phyloP scores from a whole-genome alignment of 306 rosid species.

The Vachellia pachyceras region DNA sequence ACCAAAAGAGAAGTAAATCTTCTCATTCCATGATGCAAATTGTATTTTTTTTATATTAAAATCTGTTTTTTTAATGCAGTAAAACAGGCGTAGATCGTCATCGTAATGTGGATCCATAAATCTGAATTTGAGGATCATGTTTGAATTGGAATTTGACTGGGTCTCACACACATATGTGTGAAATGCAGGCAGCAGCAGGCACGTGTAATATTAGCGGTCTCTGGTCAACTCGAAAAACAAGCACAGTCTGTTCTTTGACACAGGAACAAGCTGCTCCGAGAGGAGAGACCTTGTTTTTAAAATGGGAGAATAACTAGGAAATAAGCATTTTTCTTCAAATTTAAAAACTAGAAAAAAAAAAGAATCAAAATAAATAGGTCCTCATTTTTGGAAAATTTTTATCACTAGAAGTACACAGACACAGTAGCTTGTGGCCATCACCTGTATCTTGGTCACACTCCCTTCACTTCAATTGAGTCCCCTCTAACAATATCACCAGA shows the following conservation, averaged over 20 bases:
- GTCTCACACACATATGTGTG: not conserved
- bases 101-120: not conserved
- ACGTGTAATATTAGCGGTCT: not conserved
- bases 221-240: slow-evolving; percentile 27
- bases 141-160: not conserved
- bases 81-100: not conserved
- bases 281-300: not conserved
- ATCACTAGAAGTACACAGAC: too few relatives aligned
- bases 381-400: too few relatives aligned
- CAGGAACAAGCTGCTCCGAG: not conserved
- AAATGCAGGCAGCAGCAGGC: not conserved
- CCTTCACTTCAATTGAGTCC: too few relatives aligned
- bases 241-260: too few relatives aligned
- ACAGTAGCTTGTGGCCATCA: too few relatives aligned
- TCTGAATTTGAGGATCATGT: not conserved
- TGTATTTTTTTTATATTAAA: not conserved
- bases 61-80: not conserved
- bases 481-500: too few relatives aligned
- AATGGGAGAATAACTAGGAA: not conserved
- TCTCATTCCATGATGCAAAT: not conserved
- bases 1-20: too few relatives aligned
- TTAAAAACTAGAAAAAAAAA: not conserved
- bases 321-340: not conserved
- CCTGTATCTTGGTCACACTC: too few relatives aligned
- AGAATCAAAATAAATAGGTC: too few relatives aligned